Base-by-base conservation (phyloP, 495 filamentous ascomycete genomes). In the Apodospora peruviana region DNA sequence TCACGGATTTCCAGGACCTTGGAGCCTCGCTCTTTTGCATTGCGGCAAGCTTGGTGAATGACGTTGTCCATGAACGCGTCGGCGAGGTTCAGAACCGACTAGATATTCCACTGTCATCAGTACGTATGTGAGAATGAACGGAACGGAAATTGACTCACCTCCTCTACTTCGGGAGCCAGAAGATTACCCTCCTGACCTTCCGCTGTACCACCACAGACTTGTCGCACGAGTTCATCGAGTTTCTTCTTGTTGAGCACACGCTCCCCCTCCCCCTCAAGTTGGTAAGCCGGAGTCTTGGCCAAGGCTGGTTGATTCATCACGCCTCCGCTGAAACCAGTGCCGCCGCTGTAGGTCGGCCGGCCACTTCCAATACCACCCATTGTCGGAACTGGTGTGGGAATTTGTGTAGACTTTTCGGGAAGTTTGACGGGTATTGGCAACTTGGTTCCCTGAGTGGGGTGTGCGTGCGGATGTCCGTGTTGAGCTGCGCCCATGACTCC, bases 11-110 rank as follows among this genome's bases (percentile, higher is more conserved):
- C 93, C 7, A 98, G 83, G 0, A 83, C 81, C 47, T 88, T 86
- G 10, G 87, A 89, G n/a, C 85, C 84, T 21, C 93, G 86, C 38
- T 94, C 80, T 68, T 97, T 98, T 58, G 93, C 89, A 43, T 95
- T 82, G 53, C 86, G 86, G 70, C 93, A 98, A 23, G 93, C 90
- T 16, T 80, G 74, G 47, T 84, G 84, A 23, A 96, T 78, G 45
- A 97, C 87, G 59, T 86, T 83, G 64, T 98, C 93, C 45, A 97
- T 85, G 55, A 97, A 98, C 53, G 91, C 85, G 58, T 98, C 94
- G 37, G 91, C 91, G 57, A 96, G 83, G 61, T 82, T 80, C 45
- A 96, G 85, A 43, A 97, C 79, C 16, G 85, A 85, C 90, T 96
- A 57, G n/a, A n/a, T n/a, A n/a, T n/a, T 22, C 10, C 14, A 41